Conservation (phyloP, 306 rosid species). For the Prinsepia uniflora region DNA sequence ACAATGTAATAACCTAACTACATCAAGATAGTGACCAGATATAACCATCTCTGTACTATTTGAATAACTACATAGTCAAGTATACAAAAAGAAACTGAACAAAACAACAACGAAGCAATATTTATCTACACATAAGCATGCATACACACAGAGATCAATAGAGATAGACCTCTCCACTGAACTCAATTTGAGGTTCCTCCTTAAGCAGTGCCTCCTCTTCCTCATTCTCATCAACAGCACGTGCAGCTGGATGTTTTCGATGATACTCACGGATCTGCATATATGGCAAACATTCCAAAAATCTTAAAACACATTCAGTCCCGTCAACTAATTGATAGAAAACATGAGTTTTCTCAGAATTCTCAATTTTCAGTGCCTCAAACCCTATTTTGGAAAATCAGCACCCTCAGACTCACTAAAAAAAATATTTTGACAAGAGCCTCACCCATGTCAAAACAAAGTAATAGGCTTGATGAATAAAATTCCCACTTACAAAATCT, state of each 20-base stretch:
- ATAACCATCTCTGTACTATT: neutral
- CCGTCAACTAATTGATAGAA: neutral
- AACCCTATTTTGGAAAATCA: neutral
- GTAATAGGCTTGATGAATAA: neutral
- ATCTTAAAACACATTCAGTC: neutral
- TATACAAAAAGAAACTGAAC: neutral
- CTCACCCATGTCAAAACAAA: neutral
- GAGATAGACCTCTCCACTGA: slow-evolving; percentile 85
- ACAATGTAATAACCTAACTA: neutral
- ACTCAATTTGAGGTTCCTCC: slow-evolving; percentile 87
- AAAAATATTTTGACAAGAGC: neutral
- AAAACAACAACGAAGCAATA: neutral
- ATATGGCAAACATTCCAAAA: slow-evolving; percentile 5
- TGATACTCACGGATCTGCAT: slow-evolving; percentile 94
- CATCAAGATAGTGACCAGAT: neutral
- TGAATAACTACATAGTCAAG: neutral
- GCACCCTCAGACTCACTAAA: neutral
- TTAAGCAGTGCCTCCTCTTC: slow-evolving; percentile 68
- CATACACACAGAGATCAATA: neutral
- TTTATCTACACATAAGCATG: neutral
- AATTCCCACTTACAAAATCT: neutral
- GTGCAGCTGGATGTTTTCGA: slow-evolving; percentile 89
- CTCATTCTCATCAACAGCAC: slow-evolving; percentile 72
- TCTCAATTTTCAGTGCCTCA: neutral
- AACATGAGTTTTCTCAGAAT: neutral